These are phyloP conservation scores for Monosporozyma siamensis DNA, from an alignment of 805 yeast species.

Conservation along the genomic window DNA sequence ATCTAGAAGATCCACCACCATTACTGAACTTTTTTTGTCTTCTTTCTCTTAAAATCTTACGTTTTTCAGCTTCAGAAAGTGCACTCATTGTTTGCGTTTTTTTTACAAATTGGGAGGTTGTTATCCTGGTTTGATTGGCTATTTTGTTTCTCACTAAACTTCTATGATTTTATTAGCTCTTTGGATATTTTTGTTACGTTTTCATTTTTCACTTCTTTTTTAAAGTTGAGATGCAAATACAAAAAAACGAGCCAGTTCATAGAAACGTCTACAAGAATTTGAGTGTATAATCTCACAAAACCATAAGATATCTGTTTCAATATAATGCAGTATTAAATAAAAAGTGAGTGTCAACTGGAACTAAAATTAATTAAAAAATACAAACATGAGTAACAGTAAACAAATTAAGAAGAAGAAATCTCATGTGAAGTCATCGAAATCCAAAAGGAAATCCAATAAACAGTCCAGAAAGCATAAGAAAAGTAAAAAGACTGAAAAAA, in stretches of 20 bases:
- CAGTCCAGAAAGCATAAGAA: not conserved
- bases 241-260: too few relatives aligned
- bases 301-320: too few relatives aligned
- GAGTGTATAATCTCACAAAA: too few relatives aligned
- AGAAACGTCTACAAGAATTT: too few relatives aligned
- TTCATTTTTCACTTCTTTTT: too few relatives aligned
- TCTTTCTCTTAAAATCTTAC: slow-evolving; percentile 49
- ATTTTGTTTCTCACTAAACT: too few relatives aligned
- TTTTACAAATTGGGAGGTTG: not conserved
- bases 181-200: too few relatives aligned
- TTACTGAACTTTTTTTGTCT: slow-evolving; percentile 53
- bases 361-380: not conserved
- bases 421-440: not conserved
- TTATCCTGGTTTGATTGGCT: too few relatives aligned
- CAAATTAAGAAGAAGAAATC: not conserved
- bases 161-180: too few relatives aligned
- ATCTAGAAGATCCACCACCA: slow-evolving; percentile 45
- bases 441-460: not conserved
- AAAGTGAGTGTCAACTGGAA: not conserved
- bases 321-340: not conserved
- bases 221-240: too few relatives aligned
- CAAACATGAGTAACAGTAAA: not conserved
- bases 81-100: slow-evolving; percentile 30
- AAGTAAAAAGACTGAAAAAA: not conserved
- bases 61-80: slow-evolving; percentile 47